These are phyloP conservation scores for Chaetomium sp. DNA, from an alignment of 2,329 filamentous ascomycete genomes.

Conservation along the genomic window DNA sequence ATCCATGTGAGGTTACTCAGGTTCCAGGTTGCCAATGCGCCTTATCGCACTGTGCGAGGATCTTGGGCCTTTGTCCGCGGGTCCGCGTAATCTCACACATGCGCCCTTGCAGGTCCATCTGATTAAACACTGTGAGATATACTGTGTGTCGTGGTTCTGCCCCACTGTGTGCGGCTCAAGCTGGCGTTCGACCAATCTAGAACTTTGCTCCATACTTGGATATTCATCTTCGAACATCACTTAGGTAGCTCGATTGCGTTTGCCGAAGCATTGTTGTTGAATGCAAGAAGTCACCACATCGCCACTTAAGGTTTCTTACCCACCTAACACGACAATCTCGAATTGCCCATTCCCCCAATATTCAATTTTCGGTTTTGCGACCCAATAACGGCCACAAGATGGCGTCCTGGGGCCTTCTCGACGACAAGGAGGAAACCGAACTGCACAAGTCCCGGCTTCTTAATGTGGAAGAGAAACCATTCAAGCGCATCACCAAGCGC, in stretches of 20 bases:
- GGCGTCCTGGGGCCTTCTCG: slow-evolving; percentile 66
- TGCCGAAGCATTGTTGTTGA: neutral
- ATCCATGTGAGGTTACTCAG: too few relatives aligned
- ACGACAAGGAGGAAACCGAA: slow-evolving; percentile 76
- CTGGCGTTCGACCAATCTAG: neutral
- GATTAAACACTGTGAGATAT: neutral
- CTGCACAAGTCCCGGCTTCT: slow-evolving; percentile 86
- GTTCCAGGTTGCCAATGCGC: too few relatives aligned
- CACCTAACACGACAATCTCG: too few relatives aligned
- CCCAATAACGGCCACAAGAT: slow-evolving; percentile 36
- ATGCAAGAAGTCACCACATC: neutral
- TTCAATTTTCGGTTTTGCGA: neutral
- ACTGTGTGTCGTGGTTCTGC: neutral
- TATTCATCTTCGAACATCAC: neutral
- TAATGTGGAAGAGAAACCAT: slow-evolving; percentile 88
- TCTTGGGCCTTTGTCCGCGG: too few relatives aligned
- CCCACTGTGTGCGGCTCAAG: neutral
- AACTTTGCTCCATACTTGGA: neutral
- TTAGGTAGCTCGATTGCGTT: neutral
- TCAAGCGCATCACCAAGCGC: slow-evolving; percentile 83
- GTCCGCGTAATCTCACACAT: too few relatives aligned
- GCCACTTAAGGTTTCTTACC: neutral
- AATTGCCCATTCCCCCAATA: neutral
- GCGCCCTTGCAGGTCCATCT: too few relatives aligned
- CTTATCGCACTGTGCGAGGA: too few relatives aligned